phyloP scores from a whole-genome alignment of 192 early-diverging fungal species.

The Pilobolus umbonatus region DNA sequence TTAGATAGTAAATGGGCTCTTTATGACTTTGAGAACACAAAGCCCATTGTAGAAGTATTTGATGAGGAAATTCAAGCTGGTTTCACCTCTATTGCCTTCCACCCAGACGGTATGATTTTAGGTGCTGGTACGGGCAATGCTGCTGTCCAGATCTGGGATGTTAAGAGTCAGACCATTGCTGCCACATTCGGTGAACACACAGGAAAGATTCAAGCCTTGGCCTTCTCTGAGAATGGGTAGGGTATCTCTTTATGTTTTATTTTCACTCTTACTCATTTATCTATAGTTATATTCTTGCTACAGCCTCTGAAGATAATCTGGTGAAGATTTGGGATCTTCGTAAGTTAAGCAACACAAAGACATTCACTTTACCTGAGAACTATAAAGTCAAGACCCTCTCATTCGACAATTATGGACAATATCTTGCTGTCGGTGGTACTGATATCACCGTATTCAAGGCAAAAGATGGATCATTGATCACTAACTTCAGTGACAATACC shows the following conservation, averaged over 20 bases:
- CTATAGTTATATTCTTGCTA: slow-evolving; percentile 76
- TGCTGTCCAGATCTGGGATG: slow-evolving; percentile 77
- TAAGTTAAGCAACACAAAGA: slow-evolving; percentile 70
- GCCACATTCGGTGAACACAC: slow-evolving; percentile 61
- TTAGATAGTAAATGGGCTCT: slow-evolving; percentile 80
- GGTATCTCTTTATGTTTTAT: not conserved
- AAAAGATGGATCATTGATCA: slow-evolving; percentile 60
- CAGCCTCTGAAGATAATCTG: slow-evolving; percentile 60
- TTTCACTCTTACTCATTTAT: not conserved
- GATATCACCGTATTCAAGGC: slow-evolving; percentile 60
- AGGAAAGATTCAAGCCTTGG: slow-evolving; percentile 63
- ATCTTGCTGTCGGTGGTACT: slow-evolving; percentile 67
- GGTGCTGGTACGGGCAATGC: slow-evolving; percentile 72
- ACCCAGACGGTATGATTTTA: slow-evolving; percentile 90
- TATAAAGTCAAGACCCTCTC: slow-evolving; percentile 53
- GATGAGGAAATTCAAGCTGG: slow-evolving; percentile 38
- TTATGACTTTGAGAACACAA: slow-evolving; percentile 62
- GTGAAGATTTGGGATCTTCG: slow-evolving; percentile 94
- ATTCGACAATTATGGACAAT: slow-evolving; percentile 85
- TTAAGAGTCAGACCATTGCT: slow-evolving; percentile 63
- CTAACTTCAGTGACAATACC: slow-evolving; percentile 43
- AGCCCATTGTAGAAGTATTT: slow-evolving; percentile 41
- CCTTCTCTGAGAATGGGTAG: slow-evolving; percentile 88
- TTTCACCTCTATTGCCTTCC: slow-evolving; percentile 68
- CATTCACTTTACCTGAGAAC: slow-evolving; percentile 53